Base-by-base conservation (phyloP, 2,329 filamentous ascomycete species). In the Pseudodiploospora longispora region DNA sequence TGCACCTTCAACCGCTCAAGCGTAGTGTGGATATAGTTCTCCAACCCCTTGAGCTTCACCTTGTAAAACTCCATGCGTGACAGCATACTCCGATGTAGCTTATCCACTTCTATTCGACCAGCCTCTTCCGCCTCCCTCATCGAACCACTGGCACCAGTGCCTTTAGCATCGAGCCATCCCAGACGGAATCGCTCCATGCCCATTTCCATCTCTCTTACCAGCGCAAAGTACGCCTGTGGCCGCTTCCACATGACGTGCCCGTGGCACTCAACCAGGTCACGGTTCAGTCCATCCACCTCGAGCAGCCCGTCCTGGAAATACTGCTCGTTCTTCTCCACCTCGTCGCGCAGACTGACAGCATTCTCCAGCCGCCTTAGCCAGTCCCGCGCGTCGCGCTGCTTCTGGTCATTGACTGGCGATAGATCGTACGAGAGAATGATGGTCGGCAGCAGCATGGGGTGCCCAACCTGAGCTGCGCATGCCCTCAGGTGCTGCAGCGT, bases 261-360 rank as follows among this genome's bases (percentile, higher is more conserved):
- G 55, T 82, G 76, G 52, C 78, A 82, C 62, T 82, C 78, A 49
- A 82, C 78, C 37, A 82, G 65, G 54, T 81, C 77, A 29, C 75
- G 67, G 56, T 77, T 82, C 57, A 82, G 68, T 43, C 72, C 70
- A 54, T 82, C 78, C 2, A 82, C 65, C 50, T 81, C 75, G 38
- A 82, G 63, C 12, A 70, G 63, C 6, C 69, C 69, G 36, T 68
- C 65, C 43, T 74, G 68, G 47, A 80, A 68, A 54, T 79, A 78
- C 51, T 67, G 66, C 56, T 79, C 76, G 40, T 66, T 67, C 51
- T 72, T 68, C 40, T 76, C 71, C 41, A 82, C 75, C 59, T 81
- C 78, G 49, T 76, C 70, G 42, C 79, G 74, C 67, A 80, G 68
- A 45, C 71, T 77, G 46, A 82, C 74, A 35, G 77, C 76, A 52